Percentiles rank a stretch among this genome's conserved stretches.
Conservation (phyloP, 441 rosid genomes). For the Viola pubescens region DNA sequence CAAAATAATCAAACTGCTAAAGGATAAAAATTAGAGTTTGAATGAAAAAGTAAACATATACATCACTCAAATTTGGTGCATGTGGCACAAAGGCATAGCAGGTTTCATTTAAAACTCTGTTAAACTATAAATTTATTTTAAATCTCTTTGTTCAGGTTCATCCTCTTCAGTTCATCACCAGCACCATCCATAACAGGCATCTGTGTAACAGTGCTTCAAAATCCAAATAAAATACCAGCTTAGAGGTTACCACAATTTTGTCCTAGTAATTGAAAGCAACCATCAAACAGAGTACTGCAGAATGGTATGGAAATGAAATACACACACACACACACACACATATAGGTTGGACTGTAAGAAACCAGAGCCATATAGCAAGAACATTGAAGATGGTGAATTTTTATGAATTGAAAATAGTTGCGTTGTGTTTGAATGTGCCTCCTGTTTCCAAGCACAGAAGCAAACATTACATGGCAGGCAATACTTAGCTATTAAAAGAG, state of each 20-base stretch:
- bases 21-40: background rate
- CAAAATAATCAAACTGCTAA: background rate
- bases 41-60: background rate
- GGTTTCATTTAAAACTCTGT: background rate
- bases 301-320: background rate
- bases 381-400: background rate
- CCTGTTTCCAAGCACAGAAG: constrained; percentile 3
- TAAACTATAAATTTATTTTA: background rate
- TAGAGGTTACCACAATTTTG: background rate
- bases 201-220: background rate
- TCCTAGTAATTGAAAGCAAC: background rate
- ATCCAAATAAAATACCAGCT: background rate
- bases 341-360: no score
- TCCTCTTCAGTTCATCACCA: background rate
- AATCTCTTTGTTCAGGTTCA: background rate
- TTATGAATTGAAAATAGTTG: constrained; percentile 1
- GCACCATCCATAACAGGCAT: background rate
- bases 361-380: background rate
- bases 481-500: background rate
- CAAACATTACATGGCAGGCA: background rate
- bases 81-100: background rate
- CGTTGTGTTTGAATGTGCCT: background rate
- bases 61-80: background rate
- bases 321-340: background rate
- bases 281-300: background rate